Conservation (phyloP, 2,329 filamentous ascomycete species). For the Fusarium brachygibbosum region DNA sequence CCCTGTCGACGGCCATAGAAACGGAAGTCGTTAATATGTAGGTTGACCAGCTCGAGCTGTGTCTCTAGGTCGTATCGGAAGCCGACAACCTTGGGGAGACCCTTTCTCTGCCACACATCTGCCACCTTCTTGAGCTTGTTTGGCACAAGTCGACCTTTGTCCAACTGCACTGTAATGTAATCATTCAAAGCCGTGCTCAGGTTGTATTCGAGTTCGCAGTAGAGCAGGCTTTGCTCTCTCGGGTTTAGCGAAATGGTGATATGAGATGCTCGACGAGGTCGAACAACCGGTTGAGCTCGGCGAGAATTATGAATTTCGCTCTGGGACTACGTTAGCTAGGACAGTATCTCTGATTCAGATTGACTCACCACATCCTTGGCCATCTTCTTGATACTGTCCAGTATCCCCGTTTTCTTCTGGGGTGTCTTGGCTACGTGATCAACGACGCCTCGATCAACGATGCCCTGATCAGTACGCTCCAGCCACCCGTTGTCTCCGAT, state of each 20-base stretch:
- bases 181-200: constrained; percentile 65
- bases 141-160: constrained; percentile 66
- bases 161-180: constrained; percentile 67
- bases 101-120: constrained; percentile 65
- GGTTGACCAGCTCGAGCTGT: constrained; percentile 66
- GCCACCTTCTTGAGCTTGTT: constrained; percentile 65
- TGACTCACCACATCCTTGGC: constrained; percentile 66
- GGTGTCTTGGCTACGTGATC: constrained; percentile 48
- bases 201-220: constrained; percentile 70
- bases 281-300: constrained; percentile 51
- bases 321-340: constrained; percentile 41
- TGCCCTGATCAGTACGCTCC: constrained; percentile 57
- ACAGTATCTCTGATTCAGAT: neutral
- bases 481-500: constrained; percentile 71
- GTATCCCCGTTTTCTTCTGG: constrained; percentile 58
- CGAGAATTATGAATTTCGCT: constrained; percentile 56
- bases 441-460: constrained; percentile 31
- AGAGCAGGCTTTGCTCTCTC: constrained; percentile 70
- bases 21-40: constrained; percentile 66
- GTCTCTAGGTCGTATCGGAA: constrained; percentile 73
- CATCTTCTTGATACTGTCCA: constrained; percentile 65
- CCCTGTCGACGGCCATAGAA: constrained; percentile 66
- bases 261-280: constrained; percentile 49
- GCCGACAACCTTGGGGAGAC: constrained; percentile 67
- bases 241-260: constrained; percentile 65